These are phyloP conservation scores for Alternaria longipes DNA, from an alignment of 2,329 filamentous ascomycete species.

Conservation along the genomic window DNA sequence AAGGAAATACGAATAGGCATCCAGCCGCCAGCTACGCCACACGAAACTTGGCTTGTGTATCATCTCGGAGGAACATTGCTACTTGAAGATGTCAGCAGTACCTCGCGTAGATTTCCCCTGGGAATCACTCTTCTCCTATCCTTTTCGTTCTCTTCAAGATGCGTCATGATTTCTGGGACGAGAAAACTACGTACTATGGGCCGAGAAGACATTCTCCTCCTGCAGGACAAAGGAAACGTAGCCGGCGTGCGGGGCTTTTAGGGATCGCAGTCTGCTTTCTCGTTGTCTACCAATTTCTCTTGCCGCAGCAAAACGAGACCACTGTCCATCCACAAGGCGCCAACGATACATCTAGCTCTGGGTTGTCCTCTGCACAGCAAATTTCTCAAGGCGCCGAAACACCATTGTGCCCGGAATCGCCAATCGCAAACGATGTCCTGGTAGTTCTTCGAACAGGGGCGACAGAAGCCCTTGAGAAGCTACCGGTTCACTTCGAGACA, in stretches of 20 bases:
- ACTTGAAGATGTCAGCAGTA: not conserved
- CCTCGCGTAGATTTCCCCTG: not conserved
- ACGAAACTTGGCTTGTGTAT: not conserved
- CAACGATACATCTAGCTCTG: not conserved
- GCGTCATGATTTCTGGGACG: not conserved
- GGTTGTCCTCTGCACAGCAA: not conserved
- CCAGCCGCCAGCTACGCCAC: constrained; percentile 5
- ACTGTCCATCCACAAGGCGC: not conserved
- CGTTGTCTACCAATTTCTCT: not conserved
- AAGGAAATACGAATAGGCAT: not conserved
- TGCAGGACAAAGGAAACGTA: not conserved
- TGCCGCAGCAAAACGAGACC: not conserved
- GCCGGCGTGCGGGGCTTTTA: not conserved
- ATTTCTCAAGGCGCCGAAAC: not conserved
- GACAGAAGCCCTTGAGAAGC: constrained; percentile 62
- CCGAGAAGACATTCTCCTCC: not conserved
- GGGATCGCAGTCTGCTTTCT: not conserved
- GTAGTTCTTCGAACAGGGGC: constrained; percentile 65
- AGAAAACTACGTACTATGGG: not conserved
- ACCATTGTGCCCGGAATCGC: constrained; percentile 1
- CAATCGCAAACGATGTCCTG: constrained; percentile 54
- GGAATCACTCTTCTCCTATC: not conserved
- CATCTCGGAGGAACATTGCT: not conserved
- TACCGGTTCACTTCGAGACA: constrained; percentile 54
- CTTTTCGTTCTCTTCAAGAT: not conserved